Evolutionary conservation across 176 grass and related monocot species (phyloP).

Genomic region (Poa pratensis): DNA sequence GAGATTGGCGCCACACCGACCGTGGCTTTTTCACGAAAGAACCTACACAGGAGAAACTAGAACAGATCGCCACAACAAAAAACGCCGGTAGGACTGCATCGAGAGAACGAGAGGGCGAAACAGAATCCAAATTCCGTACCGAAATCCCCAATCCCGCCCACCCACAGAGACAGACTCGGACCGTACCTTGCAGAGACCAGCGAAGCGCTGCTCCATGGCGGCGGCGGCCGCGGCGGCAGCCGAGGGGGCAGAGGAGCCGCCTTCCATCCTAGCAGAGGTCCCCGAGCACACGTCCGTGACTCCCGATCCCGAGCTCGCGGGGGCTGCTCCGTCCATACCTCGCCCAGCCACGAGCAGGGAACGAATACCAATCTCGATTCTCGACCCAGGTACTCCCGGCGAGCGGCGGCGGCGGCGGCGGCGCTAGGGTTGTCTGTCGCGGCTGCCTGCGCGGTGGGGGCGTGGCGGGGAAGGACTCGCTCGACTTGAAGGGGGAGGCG

Average conservation of each 20-base stretch:
- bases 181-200: constrained; percentile 52
- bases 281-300: constrained; percentile 1
- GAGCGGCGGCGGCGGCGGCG: constrained; percentile 22
- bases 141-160: not conserved
- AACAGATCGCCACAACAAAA: not conserved
- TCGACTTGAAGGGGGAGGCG: not conserved
- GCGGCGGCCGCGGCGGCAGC: not conserved
- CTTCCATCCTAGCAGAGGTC: not conserved
- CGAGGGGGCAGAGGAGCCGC: not conserved
- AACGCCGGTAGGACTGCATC: not conserved
- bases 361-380: not conserved
- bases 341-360: not conserved
- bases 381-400: not conserved
- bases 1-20: not conserved
- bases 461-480: constrained; percentile 5
- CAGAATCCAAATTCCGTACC: not conserved
- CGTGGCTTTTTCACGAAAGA: not conserved
- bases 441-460: not conserved
- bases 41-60: not conserved
- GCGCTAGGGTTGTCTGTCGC: constrained; percentile 34
- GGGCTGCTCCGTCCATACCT: constrained; percentile 40
- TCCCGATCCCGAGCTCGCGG: constrained; percentile 33
- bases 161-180: not conserved
- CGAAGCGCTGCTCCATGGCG: constrained; percentile 46
- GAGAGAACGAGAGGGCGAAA: not conserved